phyloP scores from a whole-genome alignment of 176 grass and related monocot genomes.

The Areca catechu region DNA sequence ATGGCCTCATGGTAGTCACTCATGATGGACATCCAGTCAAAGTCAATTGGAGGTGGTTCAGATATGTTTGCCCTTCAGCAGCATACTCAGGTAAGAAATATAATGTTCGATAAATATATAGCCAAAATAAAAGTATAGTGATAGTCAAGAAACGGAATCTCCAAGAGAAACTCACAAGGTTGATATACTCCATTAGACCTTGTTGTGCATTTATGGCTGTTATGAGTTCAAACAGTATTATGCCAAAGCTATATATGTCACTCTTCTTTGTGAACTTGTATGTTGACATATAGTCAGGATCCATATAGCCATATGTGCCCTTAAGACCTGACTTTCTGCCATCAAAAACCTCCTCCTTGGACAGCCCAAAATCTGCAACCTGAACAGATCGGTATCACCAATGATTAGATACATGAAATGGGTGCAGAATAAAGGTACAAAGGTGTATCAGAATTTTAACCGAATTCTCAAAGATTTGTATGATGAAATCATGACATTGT shows the following conservation, averaged over 20 bases:
- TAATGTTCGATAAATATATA: no score
- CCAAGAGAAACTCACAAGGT: constrained; percentile 60
- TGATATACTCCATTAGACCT: constrained; percentile 88
- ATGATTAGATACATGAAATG: neutral
- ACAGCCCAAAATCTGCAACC: constrained; percentile 95
- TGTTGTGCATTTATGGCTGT: constrained; percentile 94
- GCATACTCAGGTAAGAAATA: no score
- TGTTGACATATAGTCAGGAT: constrained; percentile 93
- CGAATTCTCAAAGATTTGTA: no score
- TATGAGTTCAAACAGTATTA: constrained; percentile 92
- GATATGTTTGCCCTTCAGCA: no score
- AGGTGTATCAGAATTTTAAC: no score
- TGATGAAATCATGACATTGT: no score
- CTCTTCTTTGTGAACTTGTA: constrained; percentile 97
- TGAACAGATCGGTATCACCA: constrained; percentile 18
- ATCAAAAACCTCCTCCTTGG: constrained; percentile 89
- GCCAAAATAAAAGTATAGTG: no score
- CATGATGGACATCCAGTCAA: no score
- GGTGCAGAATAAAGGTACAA: neutral
- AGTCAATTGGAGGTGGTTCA: no score
- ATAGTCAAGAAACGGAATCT: no score
- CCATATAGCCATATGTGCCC: constrained; percentile 98
- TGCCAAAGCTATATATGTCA: constrained; percentile 85
- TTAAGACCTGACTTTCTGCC: constrained; percentile 76
- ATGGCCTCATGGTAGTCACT: no score